phyloP scores from a whole-genome alignment of 345 rosid species.

The Sisymbrium irio region DNA sequence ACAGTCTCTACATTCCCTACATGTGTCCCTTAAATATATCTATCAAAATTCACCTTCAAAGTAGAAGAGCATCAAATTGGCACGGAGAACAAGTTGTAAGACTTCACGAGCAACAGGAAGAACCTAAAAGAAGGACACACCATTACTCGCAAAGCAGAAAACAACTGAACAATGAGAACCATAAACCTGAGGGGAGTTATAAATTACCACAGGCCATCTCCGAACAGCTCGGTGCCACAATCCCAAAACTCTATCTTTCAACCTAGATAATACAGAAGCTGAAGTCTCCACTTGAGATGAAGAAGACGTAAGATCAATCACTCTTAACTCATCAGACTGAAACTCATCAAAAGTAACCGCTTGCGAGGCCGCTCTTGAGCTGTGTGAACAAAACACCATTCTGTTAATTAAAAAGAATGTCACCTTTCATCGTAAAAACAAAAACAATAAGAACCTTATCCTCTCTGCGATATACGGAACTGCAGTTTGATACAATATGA shows the following conservation, averaged over 20 bases:
- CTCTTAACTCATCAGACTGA: constrained; percentile 44
- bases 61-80: constrained; percentile 95
- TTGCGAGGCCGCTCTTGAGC: constrained; percentile 71
- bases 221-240: constrained; percentile 53
- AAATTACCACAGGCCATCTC: constrained; percentile 79
- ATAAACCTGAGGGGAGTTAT: not conserved
- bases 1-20: not conserved
- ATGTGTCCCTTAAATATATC: not conserved
- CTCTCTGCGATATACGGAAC: constrained; percentile 85
- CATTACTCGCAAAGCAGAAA: not conserved
- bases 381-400: constrained; percentile 38
- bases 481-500: constrained; percentile 74
- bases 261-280: constrained; percentile 46
- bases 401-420: not conserved
- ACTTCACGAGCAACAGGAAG: constrained; percentile 80
- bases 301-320: constrained; percentile 42
- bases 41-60: constrained; percentile 71
- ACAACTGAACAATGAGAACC: not conserved
- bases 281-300: constrained; percentile 43
- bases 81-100: constrained; percentile 75
- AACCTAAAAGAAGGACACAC: constrained; percentile 42
- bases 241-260: constrained; percentile 51
- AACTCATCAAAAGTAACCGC: constrained; percentile 65
- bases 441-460: constrained; percentile 50
- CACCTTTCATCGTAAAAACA: not conserved